These are phyloP conservation scores for Inga oerstediana DNA, from an alignment of 306 rosid species.

Conservation along the genomic window DNA sequence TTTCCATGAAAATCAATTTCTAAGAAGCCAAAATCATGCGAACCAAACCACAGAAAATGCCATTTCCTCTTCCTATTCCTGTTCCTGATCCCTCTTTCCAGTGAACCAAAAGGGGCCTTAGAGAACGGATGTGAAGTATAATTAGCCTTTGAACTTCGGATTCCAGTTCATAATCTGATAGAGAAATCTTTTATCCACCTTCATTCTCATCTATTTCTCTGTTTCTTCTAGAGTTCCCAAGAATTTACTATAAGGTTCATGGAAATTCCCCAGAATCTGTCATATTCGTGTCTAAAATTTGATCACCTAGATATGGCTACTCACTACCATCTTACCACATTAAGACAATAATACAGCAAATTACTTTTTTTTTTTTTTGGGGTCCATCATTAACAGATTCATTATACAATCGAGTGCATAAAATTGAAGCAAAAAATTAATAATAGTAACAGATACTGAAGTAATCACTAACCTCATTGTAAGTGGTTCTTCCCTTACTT, in stretches of 20 bases:
- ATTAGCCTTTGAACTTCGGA: not conserved
- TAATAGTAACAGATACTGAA: slow-evolving; percentile 13
- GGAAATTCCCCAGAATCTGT: not conserved
- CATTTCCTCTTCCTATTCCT: not conserved
- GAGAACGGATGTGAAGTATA: not conserved
- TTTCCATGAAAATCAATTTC: not conserved
- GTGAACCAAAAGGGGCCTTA: not conserved
- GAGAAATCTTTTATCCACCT: not conserved
- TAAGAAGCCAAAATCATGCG: too few relatives aligned
- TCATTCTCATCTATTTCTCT: not conserved
- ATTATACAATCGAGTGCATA: not conserved
- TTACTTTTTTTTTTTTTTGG: not conserved
- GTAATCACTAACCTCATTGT: slow-evolving; percentile 74
- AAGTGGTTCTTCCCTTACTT: slow-evolving; percentile 96
- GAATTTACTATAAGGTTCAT: not conserved
- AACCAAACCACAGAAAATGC: not conserved
- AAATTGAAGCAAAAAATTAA: slow-evolving; percentile 23
- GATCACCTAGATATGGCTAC: not conserved
- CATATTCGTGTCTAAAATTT: not conserved
- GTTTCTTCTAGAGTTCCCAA: not conserved
- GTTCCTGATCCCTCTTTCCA: not conserved
- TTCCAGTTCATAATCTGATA: not conserved
- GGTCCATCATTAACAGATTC: not conserved
- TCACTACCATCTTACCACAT: not conserved
- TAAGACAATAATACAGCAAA: not conserved